Evolutionary conservation across 2,329 filamentous ascomycete genomes (phyloP).

Genomic region (Emericellopsis cladophorae): DNA sequence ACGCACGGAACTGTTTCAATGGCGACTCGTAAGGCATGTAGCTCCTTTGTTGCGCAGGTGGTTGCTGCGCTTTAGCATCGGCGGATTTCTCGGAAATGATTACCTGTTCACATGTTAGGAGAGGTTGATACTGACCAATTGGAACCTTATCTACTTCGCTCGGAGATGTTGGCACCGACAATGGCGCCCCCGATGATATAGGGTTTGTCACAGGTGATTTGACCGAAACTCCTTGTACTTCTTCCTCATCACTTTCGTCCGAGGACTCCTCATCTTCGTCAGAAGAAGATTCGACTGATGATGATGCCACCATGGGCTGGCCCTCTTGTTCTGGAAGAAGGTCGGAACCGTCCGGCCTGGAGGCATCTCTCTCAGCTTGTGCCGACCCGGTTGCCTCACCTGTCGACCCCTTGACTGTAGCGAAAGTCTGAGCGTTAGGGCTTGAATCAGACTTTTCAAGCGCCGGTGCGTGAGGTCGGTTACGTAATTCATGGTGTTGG

Average conservation of each 20-base stretch:
- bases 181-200: constrained; percentile 15
- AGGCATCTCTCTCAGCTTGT: too few relatives aligned
- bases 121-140: background rate
- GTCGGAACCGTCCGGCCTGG: too few relatives aligned
- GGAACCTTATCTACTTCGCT: constrained; percentile 29
- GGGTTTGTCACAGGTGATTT: constrained; percentile 11
- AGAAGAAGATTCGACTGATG: background rate
- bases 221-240: constrained; percentile 10
- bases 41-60: background rate
- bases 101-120: constrained; percentile 10
- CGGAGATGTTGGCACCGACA: constrained; percentile 11
- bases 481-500: too few relatives aligned
- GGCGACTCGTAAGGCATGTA: constrained; percentile 66
- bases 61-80: background rate
- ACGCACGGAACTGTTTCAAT: constrained; percentile 71
- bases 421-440: too few relatives aligned
- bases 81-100: background rate
- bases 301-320: too few relatives aligned
- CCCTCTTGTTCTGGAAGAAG: too few relatives aligned
- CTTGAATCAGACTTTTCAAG: too few relatives aligned
- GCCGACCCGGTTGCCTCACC: too few relatives aligned
- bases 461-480: too few relatives aligned
- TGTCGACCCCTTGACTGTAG: too few relatives aligned
- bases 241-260: constrained; percentile 13
- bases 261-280: background rate